Conservation (phyloP, 768 basidiomycete species). For the Cystobasidium ongulense region DNA sequence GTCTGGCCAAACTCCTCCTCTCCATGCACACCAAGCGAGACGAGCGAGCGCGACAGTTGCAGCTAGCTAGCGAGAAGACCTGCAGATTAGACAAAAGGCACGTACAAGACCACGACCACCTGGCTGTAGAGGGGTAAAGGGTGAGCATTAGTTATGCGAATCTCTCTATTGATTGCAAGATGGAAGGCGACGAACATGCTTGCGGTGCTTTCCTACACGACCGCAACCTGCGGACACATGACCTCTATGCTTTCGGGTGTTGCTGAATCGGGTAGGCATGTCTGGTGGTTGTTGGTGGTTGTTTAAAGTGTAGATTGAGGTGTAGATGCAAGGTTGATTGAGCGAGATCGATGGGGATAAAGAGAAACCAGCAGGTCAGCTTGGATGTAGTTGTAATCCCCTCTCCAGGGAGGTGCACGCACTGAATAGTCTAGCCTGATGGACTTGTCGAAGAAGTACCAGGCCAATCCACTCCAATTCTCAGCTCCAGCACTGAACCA, state of each 20-base stretch:
- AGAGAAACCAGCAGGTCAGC: neutral
- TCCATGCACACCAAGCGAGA: neutral
- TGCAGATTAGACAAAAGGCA: neutral
- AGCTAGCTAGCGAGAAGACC: neutral
- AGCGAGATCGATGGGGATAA: neutral
- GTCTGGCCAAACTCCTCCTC: neutral
- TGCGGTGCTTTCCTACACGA: constrained; percentile 99
- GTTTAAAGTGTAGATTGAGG: constrained; percentile 35
- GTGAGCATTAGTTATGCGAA: no score
- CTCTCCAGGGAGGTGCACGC: neutral
- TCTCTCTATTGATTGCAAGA: no score
- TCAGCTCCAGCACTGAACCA: no score
- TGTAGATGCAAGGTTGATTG: constrained; percentile 35
- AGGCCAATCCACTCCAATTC: no score
- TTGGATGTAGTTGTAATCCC: neutral
- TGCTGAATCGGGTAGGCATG: constrained; percentile 92
- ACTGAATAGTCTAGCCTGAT: neutral
- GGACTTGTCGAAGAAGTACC: neutral
- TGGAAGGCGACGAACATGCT: constrained; percentile 46
- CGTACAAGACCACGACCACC: constrained; percentile 93
- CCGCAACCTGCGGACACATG: constrained; percentile 99
- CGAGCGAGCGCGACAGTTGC: neutral
- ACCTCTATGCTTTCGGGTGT: constrained; percentile 90
- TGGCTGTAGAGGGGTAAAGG: constrained; percentile 60
- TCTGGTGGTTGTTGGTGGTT: constrained; percentile 29